phyloP scores from a whole-genome alignment of 2,329 filamentous ascomycete species.

The Pseudogymnoascus sp. region DNA sequence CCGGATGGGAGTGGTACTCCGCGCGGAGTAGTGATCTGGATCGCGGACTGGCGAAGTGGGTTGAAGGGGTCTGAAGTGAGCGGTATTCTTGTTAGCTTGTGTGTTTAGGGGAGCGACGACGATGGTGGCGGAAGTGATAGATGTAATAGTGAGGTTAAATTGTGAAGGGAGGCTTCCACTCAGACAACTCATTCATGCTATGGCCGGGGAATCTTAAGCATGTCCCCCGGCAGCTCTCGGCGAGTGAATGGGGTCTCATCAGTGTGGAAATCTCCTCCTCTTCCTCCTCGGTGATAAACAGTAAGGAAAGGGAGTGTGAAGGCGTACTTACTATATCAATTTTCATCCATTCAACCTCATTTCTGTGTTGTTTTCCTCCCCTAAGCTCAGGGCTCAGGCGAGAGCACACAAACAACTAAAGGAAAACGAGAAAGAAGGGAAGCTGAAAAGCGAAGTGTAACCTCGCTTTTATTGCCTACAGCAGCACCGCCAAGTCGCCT shows the following conservation, averaged over 20 bases:
- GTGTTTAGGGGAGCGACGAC: too few species aligned
- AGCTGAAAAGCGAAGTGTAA: background rate
- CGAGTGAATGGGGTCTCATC: background rate
- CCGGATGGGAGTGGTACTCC: background rate
- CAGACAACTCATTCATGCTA: background rate
- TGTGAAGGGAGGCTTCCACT: background rate
- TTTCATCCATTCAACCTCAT: background rate
- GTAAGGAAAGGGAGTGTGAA: background rate
- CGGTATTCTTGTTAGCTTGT: background rate
- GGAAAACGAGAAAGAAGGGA: background rate
- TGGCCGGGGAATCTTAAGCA: background rate
- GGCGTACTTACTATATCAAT: background rate
- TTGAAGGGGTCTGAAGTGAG: background rate
- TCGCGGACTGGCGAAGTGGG: background rate
- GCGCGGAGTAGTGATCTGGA: background rate
- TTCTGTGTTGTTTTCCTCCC: background rate
- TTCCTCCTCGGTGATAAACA: background rate
- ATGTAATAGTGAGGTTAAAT: background rate
- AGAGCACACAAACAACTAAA: background rate
- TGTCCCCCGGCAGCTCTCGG: background rate
- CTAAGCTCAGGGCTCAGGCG: background rate
- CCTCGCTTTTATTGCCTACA: background rate
- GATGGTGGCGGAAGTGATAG: background rate
- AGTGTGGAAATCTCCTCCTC: background rate
- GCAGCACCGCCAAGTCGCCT: background rate